Conservation (phyloP, 495 filamentous ascomycete genomes). For the Parmelia sp. region DNA sequence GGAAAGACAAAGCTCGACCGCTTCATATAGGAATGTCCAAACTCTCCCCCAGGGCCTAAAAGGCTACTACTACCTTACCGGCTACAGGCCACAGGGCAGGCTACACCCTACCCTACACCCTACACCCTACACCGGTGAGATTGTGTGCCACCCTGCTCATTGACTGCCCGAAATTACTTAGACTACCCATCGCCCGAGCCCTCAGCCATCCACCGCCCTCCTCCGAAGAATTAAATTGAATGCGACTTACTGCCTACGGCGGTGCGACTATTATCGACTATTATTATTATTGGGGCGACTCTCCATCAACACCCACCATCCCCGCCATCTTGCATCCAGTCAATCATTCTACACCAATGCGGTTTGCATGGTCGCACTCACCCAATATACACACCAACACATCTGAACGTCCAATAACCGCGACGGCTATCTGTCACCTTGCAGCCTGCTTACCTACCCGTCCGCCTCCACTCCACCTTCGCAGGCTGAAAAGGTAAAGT, state of each 20-base stretch:
- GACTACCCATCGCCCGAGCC: conserved; percentile 30
- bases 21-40: not conserved
- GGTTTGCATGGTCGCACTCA: conserved; percentile 24
- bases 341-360: conserved; percentile 10
- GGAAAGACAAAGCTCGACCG: not conserved
- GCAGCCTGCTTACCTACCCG: conserved; percentile 23
- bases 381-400: conserved; percentile 14
- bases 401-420: conserved; percentile 25
- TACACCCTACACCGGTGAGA: no score
- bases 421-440: conserved; percentile 21
- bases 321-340: conserved; percentile 26
- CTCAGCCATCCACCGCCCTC: conserved; percentile 51
- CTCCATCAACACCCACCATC: conserved; percentile 17
- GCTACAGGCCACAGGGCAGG: no score
- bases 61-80: no score
- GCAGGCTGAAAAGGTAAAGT: conserved; percentile 17
- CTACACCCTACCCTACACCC: no score
- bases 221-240: conserved; percentile 2
- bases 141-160: conserved; percentile 20
- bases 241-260: not conserved
- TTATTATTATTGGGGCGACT: conserved; percentile 22
- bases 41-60: not conserved
- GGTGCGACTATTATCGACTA: not conserved
- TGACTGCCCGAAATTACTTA: conserved; percentile 25
- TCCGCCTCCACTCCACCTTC: conserved; percentile 21